These are phyloP conservation scores for Lolium multiflorum DNA, from an alignment of 176 grass and related monocot species.

Conservation along the genomic window DNA sequence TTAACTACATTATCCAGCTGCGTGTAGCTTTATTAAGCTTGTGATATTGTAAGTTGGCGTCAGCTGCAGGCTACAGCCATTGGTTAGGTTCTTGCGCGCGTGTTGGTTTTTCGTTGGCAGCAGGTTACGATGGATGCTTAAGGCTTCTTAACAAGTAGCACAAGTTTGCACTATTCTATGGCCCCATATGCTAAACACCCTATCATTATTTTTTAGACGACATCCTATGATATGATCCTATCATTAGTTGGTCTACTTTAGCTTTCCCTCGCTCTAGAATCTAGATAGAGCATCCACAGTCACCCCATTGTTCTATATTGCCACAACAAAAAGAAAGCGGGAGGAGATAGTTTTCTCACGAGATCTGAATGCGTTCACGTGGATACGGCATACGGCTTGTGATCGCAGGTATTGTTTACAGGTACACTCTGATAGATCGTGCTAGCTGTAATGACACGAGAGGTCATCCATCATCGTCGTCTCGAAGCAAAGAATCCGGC, in stretches of 20 bases:
- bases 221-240: background rate
- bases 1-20: constrained; percentile 53
- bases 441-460: background rate
- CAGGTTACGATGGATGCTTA: background rate
- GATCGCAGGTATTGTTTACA: constrained; percentile 17
- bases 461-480: background rate
- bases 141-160: constrained; percentile 2
- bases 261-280: background rate
- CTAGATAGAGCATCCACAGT: background rate
- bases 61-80: background rate
- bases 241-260: constrained; percentile 22
- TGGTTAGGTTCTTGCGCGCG: background rate
- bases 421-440: background rate
- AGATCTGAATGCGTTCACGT: constrained; percentile 29
- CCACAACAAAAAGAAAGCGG: background rate
- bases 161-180: background rate
- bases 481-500: constrained; percentile 15
- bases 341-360: background rate
- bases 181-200: background rate
- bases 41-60: constrained; percentile 38
- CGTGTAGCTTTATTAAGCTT: constrained; percentile 25
- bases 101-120: constrained; percentile 38
- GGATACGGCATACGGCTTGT: background rate
- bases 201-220: background rate
- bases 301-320: constrained; percentile 14